Conservation (phyloP, 768 basidiomycete genomes). For the Mycena alexandri region DNA sequence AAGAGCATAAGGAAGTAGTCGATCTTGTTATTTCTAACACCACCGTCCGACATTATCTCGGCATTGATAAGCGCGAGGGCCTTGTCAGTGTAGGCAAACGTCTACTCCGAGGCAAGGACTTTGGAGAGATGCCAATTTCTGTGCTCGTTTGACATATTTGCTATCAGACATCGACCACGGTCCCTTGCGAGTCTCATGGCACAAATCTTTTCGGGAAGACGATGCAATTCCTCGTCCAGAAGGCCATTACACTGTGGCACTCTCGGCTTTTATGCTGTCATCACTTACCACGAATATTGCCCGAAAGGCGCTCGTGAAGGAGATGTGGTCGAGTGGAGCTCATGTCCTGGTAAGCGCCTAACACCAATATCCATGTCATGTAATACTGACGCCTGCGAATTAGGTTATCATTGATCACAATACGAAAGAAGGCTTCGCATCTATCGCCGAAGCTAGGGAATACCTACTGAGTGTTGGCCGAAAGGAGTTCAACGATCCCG, state of each 20-base stretch:
- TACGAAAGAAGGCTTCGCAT: constrained; percentile 79
- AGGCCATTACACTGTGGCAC: constrained; percentile 69
- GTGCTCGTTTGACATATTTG: not conserved
- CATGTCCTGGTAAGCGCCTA: constrained; percentile 72
- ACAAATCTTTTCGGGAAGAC: constrained; percentile 66
- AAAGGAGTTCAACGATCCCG: constrained; percentile 66
- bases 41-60: constrained; percentile 72
- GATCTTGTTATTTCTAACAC: constrained; percentile 61
- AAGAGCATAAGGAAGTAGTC: constrained; percentile 40
- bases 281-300: constrained; percentile 72
- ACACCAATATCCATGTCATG: constrained; percentile 20
- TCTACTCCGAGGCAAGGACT: constrained; percentile 65
- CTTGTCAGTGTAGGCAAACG: constrained; percentile 76
- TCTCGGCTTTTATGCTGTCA: constrained; percentile 91
- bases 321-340: constrained; percentile 95
- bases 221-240: constrained; percentile 55
- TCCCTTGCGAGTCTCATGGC: constrained; percentile 62
- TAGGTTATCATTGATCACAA: constrained; percentile 92
- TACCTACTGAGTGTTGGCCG: constrained; percentile 74
- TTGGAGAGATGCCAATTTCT: constrained; percentile 5
- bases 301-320: constrained; percentile 76
- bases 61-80: constrained; percentile 83
- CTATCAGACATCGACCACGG: constrained; percentile 62
- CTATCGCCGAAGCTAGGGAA: constrained; percentile 83
- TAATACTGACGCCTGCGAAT: constrained; percentile 20